Base-by-base conservation (phyloP, 163 green algal genomes). In the Chlamydomonas reinhardtii region DNA sequence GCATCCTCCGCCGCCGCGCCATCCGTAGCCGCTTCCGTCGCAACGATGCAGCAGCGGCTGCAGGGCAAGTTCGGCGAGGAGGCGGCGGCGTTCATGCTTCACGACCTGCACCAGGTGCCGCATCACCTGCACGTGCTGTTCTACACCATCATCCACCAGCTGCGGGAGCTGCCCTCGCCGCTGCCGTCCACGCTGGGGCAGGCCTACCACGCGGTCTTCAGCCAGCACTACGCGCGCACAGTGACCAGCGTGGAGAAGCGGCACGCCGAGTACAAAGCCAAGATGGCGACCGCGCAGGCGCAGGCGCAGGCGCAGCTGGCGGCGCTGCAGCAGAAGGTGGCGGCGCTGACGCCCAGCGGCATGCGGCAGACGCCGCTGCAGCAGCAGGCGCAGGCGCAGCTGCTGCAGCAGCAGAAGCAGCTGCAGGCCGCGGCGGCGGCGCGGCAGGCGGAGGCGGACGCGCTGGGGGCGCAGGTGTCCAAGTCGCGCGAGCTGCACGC, bases 11-110 rank as follows among this genome's bases (percentile, higher is more conserved):
- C 48, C 48, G 48, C 48, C 48, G 48, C 48, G 11, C 48, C 48
- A 14, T 56, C 48, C 5, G 48, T 56, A 14, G 48, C 48, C 9
- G 48, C 73, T 17, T 77, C 66, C 2, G 80, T 79, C 31, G 80
- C 70, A 5, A 54, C 70, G 34, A 86, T 86, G 80, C 80, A 80
- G 54, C 70, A 79, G 69, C 69, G 80, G 17, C 69, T 86, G 80
- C 70, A 79, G 35, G 32, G 62, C 54, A 86, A 86, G 80, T 86
- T 86, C 56, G 80, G 80, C 22, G 80, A 86, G 80, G 70, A 79
- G 34, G 80, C 80, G 35, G 80, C 80, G 34, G 80, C 80, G 6
- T 86, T 86, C 70, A 73, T 86, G 80, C 69, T 86, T 70, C 80
- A 86, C 54, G 80, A 86, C 80, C 25, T 86, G 11, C 73, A 86